Evolutionary conservation across 2,329 filamentous ascomycete species (phyloP), one percentile per base, ranked within the genome.

Genomic region (Colletotrichum cordylinicola): DNA sequence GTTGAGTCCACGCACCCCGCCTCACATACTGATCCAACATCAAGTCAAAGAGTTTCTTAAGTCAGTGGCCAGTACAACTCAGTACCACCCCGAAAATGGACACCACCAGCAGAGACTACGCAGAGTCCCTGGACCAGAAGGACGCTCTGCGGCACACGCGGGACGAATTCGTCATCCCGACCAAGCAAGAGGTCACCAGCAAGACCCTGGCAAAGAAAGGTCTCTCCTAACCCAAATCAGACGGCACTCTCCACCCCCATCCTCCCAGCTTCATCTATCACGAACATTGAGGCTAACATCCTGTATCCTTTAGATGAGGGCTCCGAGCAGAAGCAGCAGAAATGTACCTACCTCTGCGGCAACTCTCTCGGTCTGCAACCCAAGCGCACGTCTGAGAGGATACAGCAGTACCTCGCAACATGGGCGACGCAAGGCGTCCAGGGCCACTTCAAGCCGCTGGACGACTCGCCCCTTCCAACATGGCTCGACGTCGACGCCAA

Each of bases 331-430:
- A 35, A 21, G 29, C 58, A 66, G 60, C 43, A 67, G 52, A 75
- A 86, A 67, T 90, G 89, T 75, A 93, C 95, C 75, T 98, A 98
- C 84, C 92, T 98, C 78, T 96, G 95, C 79, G 96, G 96, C 72
- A 98, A 98, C 86, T 98, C 95, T 0, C 90, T 98, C 2, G 96
- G 96, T 48, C 90, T 96, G 6, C 96, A 98, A 83, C 95, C 96
- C 60, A 90, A 89, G 73, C 82, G 83, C 70, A 84, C 83, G n/a
- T 88, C 88, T 33, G 91, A 91, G 2, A 88, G 89, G 64, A 87
- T 97, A 76, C 87, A 92, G 70, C 89, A 91, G 31, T 95, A 96
- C 80, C 89, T 97, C 4, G 89, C 92, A 64, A 94, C 94, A 12
- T 98, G 95, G 95, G 92, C 92, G 2, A 93, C 91, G 0, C 93